phyloP scores from a whole-genome alignment of 1,139 yeast genomes.

The Spathaspora sp. region DNA sequence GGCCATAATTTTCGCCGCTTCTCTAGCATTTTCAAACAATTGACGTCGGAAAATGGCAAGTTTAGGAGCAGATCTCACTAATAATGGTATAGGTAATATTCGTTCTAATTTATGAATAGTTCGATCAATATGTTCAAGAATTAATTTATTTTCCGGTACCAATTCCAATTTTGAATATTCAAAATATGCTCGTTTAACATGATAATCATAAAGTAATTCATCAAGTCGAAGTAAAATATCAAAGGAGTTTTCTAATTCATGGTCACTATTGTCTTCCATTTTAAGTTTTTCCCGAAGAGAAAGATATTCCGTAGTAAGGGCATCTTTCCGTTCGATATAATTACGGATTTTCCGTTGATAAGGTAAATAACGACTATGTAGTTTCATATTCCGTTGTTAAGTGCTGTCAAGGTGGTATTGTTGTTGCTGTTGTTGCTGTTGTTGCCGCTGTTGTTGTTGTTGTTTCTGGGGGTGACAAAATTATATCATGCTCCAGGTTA shows the following conservation, averaged over 20 bases:
- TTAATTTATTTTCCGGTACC: slow-evolving; percentile 8
- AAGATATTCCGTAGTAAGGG: slow-evolving; percentile 16
- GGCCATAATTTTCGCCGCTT: slow-evolving; percentile 27
- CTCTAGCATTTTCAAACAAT: slow-evolving; percentile 29
- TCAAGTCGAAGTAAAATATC: slow-evolving; percentile 23
- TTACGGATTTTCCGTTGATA: slow-evolving; percentile 18
- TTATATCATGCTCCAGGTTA: neutral
- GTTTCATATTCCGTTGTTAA: neutral
- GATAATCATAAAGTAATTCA: slow-evolving; percentile 23
- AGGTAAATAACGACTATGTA: slow-evolving; percentile 4
- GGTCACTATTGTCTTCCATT: slow-evolving; percentile 11
- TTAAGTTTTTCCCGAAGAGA: slow-evolving; percentile 16
- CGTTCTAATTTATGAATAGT: slow-evolving; percentile 19
- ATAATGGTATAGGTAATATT: slow-evolving; percentile 22
- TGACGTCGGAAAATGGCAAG: slow-evolving; percentile 30
- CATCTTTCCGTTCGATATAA: slow-evolving; percentile 21
- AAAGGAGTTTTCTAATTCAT: slow-evolving; percentile 15
- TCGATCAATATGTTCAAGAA: slow-evolving; percentile 13
- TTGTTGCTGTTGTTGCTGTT: neutral
- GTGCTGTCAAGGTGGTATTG: neutral
- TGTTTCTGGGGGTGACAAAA: too few species aligned
- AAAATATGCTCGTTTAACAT: slow-evolving; percentile 18
- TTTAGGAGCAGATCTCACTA: slow-evolving; percentile 20
- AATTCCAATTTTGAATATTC: slow-evolving; percentile 11
- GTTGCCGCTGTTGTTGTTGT: too few species aligned